Base-by-base conservation (phyloP, 148 eudicot genomes). In the Drosera capensis region DNA sequence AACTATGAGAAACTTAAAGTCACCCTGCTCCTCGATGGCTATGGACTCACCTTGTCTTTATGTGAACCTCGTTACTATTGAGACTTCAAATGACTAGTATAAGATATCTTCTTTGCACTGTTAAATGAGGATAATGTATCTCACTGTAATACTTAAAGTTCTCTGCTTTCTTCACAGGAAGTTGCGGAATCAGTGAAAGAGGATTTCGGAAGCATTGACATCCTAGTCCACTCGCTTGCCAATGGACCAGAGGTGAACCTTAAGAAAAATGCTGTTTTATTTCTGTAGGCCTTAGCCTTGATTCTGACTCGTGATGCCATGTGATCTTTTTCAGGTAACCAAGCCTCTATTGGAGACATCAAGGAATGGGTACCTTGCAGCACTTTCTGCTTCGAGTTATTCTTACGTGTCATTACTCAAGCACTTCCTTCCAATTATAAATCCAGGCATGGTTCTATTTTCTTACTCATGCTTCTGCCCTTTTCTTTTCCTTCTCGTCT, bases 161-260 rank as follows among this genome's bases (percentile, higher is more conserved):
- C 48, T 41, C 30, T 28, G 14, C 3, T 23, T 40, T 48, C 24
- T 17, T 62, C 66, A 51, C 65, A 83, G 96, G 96, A 86, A 72
- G 80, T 62, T 68, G 93, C 74, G 46, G 87, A 86, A 56, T 58
- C 77, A 40, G 93, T 86, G 23, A 81, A 81, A 43, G 59, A 75
- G 55, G 96, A 86, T 64, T 81, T 81, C 69, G 96, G 96, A 20
- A 86, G 74, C 76, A 86, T 86, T 55, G 96, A 86, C 61, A 75
- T 86, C 60, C 93, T 86, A 52, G 96, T 86, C 58, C 96, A 86
- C 57, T 86, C 96, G 19, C 96, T 86, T 57, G 96, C 96, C 48
- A 86, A 86, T 73, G 96, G 87, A 47, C 96, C 96, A 13, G 96
- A 90, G 99, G 99, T 19, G 23, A 22, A 23, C 23, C 11, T n/a